These are phyloP conservation scores for Berkeleyomyces basicola DNA, from an alignment of 2,329 filamentous ascomycete species.

Conservation along the genomic window DNA sequence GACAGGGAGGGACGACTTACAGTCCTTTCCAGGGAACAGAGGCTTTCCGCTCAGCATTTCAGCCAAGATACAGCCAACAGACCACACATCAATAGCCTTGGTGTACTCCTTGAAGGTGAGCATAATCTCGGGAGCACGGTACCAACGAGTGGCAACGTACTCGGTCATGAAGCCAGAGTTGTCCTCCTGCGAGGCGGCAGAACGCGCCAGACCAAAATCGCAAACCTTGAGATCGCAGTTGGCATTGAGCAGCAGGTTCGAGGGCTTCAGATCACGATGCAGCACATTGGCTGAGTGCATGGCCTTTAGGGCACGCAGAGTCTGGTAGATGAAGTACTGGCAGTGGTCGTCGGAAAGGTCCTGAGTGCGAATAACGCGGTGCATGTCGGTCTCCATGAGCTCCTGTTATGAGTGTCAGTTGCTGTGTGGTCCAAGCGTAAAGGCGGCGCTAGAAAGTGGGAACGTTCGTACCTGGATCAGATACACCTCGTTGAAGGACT, in stretches of 20 bases:
- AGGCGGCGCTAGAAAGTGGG: neutral
- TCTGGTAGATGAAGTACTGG: conserved; percentile 99
- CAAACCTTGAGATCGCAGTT: conserved; percentile 99
- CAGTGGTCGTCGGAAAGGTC: conserved; percentile 98
- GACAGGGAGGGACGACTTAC: conserved; percentile 36
- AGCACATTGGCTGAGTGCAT: conserved; percentile 99
- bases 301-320: conserved; percentile 87
- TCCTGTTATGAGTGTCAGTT: conserved; percentile 37
- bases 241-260: conserved; percentile 89
- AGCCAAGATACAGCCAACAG: conserved; percentile 90
- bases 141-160: conserved; percentile 99
- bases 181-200: conserved; percentile 91
- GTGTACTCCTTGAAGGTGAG: conserved; percentile 99
- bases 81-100: conserved; percentile 98
- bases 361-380: conserved; percentile 94
- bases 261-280: conserved; percentile 93
- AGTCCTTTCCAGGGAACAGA: conserved; percentile 95
- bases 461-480: conserved; percentile 65
- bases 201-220: conserved; percentile 91
- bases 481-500: conserved; percentile 94
- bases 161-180: conserved; percentile 99
- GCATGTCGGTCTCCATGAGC: conserved; percentile 99
- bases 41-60: conserved; percentile 99
- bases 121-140: conserved; percentile 98
- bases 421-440: conserved; percentile 14